Evolutionary conservation across 148 eudicot genomes (phyloP), one percentile per base, ranked within the genome.

Genomic region (Polygonum maritimum): DNA sequence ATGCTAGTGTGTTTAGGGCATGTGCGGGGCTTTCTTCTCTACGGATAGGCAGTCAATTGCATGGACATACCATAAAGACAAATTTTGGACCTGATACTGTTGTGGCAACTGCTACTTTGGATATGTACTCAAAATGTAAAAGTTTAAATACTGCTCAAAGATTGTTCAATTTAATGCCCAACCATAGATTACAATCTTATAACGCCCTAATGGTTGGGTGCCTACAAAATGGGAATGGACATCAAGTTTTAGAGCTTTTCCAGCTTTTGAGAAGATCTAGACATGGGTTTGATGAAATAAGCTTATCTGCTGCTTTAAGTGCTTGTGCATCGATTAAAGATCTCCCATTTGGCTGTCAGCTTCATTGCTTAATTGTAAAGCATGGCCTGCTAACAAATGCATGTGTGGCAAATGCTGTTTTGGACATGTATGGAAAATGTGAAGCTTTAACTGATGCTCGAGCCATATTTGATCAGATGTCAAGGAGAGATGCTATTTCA

Each of bases 371-470:
- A 82, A 86, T 89, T 21, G 73, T 85, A 35, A 94, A 90, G 85
- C 84, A 80, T 77, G 86, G 81, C 47, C 89, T 85, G 13, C 40
- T 36, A 70, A 71, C 81, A 49, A 86, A 87, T 82, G 78, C 86
- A 49, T 92, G 96, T 82, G 98, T 95, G 11, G 83, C 80, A 33
- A 95, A 95, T 84, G 91, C 98, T 69, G 82, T 92, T 77, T 78
- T 95, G 79, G 97, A 92, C 80, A 90, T 90, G 98, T 92, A 95
- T 78, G 98, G 96, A 70, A 92, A 95, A 84, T 92, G 93, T 84
- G 96, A 92, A 84, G 89, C 86, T 69, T 22, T 89, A 71, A 18
- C 47, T 31, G 92, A 82, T 80, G 93, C 96, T 74, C 81, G 83
- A 44, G 74, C 75, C 26, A 80, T 90, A 71, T 92, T 95, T 76